Percentiles rank a stretch among this genome's conserved stretches.
Evolutionary conservation across 768 basidiomycete species (phyloP).

Genomic region (Termitomyces sp.): DNA sequence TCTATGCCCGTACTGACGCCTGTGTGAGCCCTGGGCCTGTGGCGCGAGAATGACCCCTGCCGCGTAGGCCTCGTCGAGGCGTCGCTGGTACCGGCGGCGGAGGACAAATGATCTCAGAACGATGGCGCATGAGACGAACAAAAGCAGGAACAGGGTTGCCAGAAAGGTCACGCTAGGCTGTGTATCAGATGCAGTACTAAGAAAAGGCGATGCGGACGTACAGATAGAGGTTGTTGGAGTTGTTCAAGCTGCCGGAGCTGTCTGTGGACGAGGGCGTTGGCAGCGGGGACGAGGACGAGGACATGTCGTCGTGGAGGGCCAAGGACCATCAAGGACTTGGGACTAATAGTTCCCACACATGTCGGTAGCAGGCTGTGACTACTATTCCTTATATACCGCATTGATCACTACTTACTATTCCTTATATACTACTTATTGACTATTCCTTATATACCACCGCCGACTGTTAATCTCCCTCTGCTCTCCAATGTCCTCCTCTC

Average conservation of each 20-base stretch:
- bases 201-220: constrained; percentile 15
- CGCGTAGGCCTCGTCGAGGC: constrained; percentile 48
- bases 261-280: constrained; percentile 6
- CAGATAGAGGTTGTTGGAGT: constrained; percentile 41
- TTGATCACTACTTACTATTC: no score
- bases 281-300: constrained; percentile 14
- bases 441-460: no score
- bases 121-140: constrained; percentile 59
- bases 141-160: constrained; percentile 63
- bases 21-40: constrained; percentile 31
- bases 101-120: constrained; percentile 59
- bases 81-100: constrained; percentile 51
- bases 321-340: no score
- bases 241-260: not conserved
- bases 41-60: constrained; percentile 43
- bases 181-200: not conserved
- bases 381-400: not conserved
- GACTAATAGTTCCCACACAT: not conserved
- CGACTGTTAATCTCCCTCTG: no score
- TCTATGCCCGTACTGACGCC: constrained; percentile 38
- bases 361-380: not conserved
- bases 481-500: no score
- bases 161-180: constrained; percentile 58
- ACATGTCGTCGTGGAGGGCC: constrained; percentile 12
- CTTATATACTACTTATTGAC: no score